Evolutionary conservation across 257 asterid species (phyloP).

Genomic region (Buddleja alternifolia): DNA sequence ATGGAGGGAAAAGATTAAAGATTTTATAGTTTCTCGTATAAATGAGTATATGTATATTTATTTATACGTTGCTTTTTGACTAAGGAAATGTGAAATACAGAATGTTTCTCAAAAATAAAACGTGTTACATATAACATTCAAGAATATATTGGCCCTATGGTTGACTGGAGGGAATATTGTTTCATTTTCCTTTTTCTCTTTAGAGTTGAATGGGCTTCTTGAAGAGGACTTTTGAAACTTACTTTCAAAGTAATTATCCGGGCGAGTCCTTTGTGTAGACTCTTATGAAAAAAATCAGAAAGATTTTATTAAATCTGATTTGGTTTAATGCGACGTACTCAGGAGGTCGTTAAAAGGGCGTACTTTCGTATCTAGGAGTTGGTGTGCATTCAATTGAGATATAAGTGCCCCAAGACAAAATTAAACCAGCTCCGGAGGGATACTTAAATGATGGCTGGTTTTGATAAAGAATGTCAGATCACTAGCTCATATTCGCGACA

Average conservation of each 20-base stretch:
- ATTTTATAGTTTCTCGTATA: slow-evolving; percentile 19
- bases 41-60: slow-evolving; percentile 15
- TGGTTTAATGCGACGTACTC: not conserved
- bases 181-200: not conserved
- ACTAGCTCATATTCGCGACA: not conserved
- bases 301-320: not conserved
- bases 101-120: too few species aligned
- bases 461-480: not conserved
- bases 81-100: not conserved
- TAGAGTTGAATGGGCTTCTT: not conserved
- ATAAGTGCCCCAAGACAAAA: not conserved
- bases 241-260: not conserved
- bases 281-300: not conserved
- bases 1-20: slow-evolving; percentile 17
- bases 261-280: not conserved
- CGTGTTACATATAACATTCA: too few species aligned
- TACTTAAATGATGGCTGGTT: not conserved
- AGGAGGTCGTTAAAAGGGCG: not conserved
- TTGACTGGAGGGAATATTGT: too few species aligned
- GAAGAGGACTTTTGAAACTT: not conserved
- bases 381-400: not conserved
- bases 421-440: not conserved
- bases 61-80: slow-evolving; percentile 10
- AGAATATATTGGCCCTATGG: too few species aligned
- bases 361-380: not conserved